A percentile compares a stretch with the other conserved stretches of the same genome.
Evolutionary conservation across 805 yeast genomes (phyloP).

Genomic region (Ogataea pini): DNA sequence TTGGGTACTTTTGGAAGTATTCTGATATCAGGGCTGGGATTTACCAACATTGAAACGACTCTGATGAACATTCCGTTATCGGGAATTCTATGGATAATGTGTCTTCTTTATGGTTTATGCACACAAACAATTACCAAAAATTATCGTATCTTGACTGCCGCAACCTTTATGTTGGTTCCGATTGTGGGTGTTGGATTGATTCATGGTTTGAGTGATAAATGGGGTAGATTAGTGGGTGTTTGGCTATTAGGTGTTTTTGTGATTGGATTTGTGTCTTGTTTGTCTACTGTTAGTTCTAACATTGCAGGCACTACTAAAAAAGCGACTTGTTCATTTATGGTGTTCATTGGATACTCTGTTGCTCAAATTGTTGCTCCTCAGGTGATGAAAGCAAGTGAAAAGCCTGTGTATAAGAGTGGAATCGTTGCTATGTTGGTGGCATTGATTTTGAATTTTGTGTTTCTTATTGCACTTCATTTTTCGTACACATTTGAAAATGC

Average conservation of each 20-base stretch:
- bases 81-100: slow-evolving; percentile 24
- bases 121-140: slow-evolving; percentile 16
- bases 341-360: slow-evolving; percentile 56
- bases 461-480: slow-evolving; percentile 20
- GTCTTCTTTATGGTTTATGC: slow-evolving; percentile 13
- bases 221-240: slow-evolving; percentile 22
- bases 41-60: slow-evolving; percentile 26
- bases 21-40: slow-evolving; percentile 39
- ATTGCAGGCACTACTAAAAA: slow-evolving; percentile 64
- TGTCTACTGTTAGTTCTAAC: slow-evolving; percentile 37
- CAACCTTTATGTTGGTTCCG: slow-evolving; percentile 18
- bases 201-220: slow-evolving; percentile 21
- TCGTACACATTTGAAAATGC: slow-evolving; percentile 43
- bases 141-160: slow-evolving; percentile 19
- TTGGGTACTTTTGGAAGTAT: slow-evolving; percentile 47
- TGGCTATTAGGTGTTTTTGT: slow-evolving; percentile 21
- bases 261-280: slow-evolving; percentile 19
- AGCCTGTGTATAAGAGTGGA: slow-evolving; percentile 43
- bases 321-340: slow-evolving; percentile 49
- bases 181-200: slow-evolving; percentile 19
- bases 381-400: slow-evolving; percentile 49
- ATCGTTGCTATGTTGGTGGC: slow-evolving; percentile 46
- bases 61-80: slow-evolving; percentile 40
- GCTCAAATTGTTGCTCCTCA: slow-evolving; percentile 65
- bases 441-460: slow-evolving; percentile 36